Conservation (phyloP, 2,329 filamentous ascomycete species). For the Claviceps digitariae region DNA sequence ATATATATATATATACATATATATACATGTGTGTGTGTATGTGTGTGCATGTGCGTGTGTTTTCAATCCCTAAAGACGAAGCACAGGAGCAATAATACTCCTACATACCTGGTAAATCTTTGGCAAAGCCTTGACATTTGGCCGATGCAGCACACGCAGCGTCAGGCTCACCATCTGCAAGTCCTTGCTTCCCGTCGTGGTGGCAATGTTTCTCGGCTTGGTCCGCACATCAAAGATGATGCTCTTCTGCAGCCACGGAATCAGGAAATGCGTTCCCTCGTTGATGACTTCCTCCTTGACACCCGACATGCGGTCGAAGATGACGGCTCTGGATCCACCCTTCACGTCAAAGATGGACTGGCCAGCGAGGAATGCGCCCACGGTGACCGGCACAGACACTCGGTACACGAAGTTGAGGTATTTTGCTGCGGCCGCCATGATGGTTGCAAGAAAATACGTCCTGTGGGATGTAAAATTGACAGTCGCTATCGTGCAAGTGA, state of each 20-base stretch:
- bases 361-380: conserved; percentile 55
- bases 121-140: conserved; percentile 81
- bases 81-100: too few species aligned
- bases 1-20: too few species aligned
- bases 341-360: conserved; percentile 93
- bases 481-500: background rate
- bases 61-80: too few species aligned
- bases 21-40: too few species aligned
- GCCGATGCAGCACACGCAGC: conserved; percentile 83
- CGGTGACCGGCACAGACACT: conserved; percentile 58
- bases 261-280: conserved; percentile 91
- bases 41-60: too few species aligned
- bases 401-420: conserved; percentile 49
- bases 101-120: conserved; percentile 87
- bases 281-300: conserved; percentile 88
- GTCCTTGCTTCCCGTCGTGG: conserved; percentile 96
- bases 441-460: conserved; percentile 6
- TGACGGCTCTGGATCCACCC: conserved; percentile 86
- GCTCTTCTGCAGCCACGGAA: conserved; percentile 90
- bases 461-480: background rate
- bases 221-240: conserved; percentile 97
- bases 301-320: conserved; percentile 87
- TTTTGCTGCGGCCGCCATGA: conserved; percentile 43
- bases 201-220: conserved; percentile 93
- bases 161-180: conserved; percentile 99